A percentile compares a stretch with the other conserved stretches of the same genome.
phyloP scores from a whole-genome alignment of 805 yeast species.

The Kodamaea restingae region DNA sequence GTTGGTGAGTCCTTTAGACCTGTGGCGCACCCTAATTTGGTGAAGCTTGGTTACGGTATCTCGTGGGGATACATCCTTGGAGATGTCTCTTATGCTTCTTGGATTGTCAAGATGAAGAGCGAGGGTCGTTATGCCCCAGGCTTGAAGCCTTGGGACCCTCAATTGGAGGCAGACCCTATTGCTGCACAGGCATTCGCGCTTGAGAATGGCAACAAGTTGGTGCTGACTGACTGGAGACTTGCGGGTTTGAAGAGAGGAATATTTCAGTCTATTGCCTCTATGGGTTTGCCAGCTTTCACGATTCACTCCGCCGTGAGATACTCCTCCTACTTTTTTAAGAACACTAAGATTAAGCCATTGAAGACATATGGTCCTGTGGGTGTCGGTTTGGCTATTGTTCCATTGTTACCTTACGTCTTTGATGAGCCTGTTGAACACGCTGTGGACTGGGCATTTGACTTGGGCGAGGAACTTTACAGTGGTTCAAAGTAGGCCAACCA shows the following conservation, averaged over 20 bases:
- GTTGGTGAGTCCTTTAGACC: constrained; percentile 86
- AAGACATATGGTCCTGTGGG: constrained; percentile 73
- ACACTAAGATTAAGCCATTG: constrained; percentile 43
- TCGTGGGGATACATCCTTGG: constrained; percentile 75
- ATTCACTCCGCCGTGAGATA: constrained; percentile 74
- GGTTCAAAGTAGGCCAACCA: background rate
- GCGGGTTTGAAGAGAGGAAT: constrained; percentile 67
- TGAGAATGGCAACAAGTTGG: constrained; percentile 20
- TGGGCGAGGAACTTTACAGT: constrained; percentile 36
- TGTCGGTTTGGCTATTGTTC: constrained; percentile 73
- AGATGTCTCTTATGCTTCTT: constrained; percentile 68
- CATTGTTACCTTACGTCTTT: constrained; percentile 69
- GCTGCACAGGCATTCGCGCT: constrained; percentile 32
- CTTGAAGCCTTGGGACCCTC: constrained; percentile 64
- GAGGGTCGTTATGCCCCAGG: constrained; percentile 62
- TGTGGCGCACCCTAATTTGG: constrained; percentile 67
- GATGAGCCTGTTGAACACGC: constrained; percentile 80
- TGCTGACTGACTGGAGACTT: constrained; percentile 63
- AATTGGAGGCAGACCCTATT: constrained; percentile 36
- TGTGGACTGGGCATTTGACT: constrained; percentile 57
- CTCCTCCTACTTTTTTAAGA: constrained; percentile 59
- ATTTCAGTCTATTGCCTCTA: constrained; percentile 77
- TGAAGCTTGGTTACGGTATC: constrained; percentile 61
- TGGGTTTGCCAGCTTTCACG: constrained; percentile 85
- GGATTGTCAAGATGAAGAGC: constrained; percentile 64